Conservation (phyloP, 306 rosid genomes). For the Erythrophleum fordii region DNA sequence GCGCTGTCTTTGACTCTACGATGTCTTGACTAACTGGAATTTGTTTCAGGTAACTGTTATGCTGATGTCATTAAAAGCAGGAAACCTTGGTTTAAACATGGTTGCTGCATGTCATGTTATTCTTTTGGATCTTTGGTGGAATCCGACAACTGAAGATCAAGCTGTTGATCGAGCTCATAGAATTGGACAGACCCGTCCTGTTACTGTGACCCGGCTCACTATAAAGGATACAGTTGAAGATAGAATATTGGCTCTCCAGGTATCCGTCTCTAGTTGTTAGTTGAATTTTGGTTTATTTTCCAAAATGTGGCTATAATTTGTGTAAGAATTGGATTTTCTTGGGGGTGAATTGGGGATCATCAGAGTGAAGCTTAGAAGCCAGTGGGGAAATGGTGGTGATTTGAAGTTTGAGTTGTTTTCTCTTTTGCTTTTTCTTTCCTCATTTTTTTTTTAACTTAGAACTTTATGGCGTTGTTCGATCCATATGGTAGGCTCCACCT, state of each 20-base stretch:
- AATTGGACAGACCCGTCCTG: constrained; percentile 98
- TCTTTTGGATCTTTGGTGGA: constrained; percentile 99
- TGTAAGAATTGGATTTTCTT: constrained; percentile 15
- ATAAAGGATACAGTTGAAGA: constrained; percentile 93
- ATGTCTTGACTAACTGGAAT: constrained; percentile 38
- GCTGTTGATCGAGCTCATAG: constrained; percentile 97
- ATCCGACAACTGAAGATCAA: constrained; percentile 98
- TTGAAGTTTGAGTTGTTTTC: not conserved
- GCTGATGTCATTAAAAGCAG: constrained; percentile 98
- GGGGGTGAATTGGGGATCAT: not conserved
- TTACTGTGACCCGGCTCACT: constrained; percentile 88
- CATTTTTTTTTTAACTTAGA: no score
- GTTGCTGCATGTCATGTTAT: constrained; percentile 97
- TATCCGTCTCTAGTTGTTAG: constrained; percentile 34
- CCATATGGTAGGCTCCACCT: no score
- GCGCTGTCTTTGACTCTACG: constrained; percentile 34
- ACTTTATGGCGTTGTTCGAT: no score
- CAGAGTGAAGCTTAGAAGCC: constrained; percentile 28
- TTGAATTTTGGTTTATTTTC: constrained; percentile 17
- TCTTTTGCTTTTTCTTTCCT: not conserved
- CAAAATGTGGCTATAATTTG: constrained; percentile 14
- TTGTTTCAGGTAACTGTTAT: constrained; percentile 77
- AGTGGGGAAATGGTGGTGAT: not conserved
- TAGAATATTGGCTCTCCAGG: constrained; percentile 95
- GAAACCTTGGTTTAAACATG: constrained; percentile 97